Evolutionary conservation across 495 filamentous ascomycete genomes (phyloP).

Genomic region (Neurospora sp.): DNA sequence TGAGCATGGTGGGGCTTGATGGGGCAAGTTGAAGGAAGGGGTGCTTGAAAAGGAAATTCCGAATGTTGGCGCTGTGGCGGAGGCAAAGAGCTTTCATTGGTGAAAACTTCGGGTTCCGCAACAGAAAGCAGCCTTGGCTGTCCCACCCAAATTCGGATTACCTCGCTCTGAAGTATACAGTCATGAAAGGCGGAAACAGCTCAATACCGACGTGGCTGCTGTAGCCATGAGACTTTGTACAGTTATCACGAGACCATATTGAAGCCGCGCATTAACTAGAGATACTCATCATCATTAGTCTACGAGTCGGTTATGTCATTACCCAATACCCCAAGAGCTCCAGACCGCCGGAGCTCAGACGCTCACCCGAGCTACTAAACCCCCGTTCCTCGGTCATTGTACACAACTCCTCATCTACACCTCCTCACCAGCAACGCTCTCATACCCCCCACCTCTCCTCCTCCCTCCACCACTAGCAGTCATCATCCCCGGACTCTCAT

Average conservation of each 20-base stretch:
- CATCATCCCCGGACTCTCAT: conserved; percentile 69
- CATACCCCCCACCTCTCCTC: conserved; percentile 31
- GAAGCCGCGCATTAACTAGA: background rate
- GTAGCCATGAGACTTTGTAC: background rate
- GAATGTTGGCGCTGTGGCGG: background rate
- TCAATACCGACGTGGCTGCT: background rate
- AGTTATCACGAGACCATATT: background rate
- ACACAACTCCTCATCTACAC: conserved; percentile 7
- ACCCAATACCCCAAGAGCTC: background rate
- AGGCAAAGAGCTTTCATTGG: background rate
- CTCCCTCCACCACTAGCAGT: conserved; percentile 19
- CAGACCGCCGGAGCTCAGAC: background rate
- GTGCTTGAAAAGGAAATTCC: background rate
- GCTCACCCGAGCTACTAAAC: background rate
- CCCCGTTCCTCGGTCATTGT: background rate
- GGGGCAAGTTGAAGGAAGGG: background rate
- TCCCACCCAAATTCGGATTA: background rate
- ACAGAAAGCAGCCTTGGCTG: background rate
- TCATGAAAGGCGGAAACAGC: background rate
- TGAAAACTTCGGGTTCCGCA: background rate
- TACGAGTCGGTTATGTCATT: background rate
- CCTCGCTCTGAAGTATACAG: background rate
- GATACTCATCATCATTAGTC: background rate
- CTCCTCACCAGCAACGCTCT: conserved; percentile 34
- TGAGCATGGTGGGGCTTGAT: background rate